phyloP scores from a whole-genome alignment of 345 rosid species.

The Raphanus raphanistrum region DNA sequence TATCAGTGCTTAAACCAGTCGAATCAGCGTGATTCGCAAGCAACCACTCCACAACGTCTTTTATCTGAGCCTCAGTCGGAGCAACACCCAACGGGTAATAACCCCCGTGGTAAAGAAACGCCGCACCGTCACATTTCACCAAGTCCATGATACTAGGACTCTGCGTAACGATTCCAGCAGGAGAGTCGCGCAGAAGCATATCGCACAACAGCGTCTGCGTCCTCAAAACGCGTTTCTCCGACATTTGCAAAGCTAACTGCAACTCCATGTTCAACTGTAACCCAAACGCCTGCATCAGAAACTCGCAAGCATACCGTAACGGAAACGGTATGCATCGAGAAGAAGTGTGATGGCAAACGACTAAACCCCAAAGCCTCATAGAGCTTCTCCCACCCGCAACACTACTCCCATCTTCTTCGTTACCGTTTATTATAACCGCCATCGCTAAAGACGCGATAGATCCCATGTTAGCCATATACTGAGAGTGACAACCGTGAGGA shows the following conservation, averaged over 20 bases:
- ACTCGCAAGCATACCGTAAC: constrained; percentile 94
- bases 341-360: constrained; percentile 97
- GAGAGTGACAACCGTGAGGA: constrained; percentile 95
- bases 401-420: constrained; percentile 61
- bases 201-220: constrained; percentile 94
- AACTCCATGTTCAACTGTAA: constrained; percentile 96
- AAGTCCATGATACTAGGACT: constrained; percentile 96
- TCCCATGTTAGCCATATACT: constrained; percentile 97
- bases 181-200: constrained; percentile 97
- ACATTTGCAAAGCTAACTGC: constrained; percentile 85
- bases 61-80: constrained; percentile 81
- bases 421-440: constrained; percentile 92
- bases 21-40: constrained; percentile 82
- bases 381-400: constrained; percentile 60
- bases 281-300: constrained; percentile 97
- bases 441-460: constrained; percentile 80
- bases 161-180: constrained; percentile 89
- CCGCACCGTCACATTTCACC: constrained; percentile 93
- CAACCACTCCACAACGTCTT: constrained; percentile 87
- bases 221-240: constrained; percentile 84
- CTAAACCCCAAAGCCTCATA: constrained; percentile 95
- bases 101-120: constrained; percentile 82
- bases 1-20: constrained; percentile 93
- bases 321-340: constrained; percentile 89
- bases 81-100: constrained; percentile 79